These are phyloP conservation scores for Trypanosoma cruzi DNA, from an alignment of 208 protist genomes.

Conservation along the genomic window DNA sequence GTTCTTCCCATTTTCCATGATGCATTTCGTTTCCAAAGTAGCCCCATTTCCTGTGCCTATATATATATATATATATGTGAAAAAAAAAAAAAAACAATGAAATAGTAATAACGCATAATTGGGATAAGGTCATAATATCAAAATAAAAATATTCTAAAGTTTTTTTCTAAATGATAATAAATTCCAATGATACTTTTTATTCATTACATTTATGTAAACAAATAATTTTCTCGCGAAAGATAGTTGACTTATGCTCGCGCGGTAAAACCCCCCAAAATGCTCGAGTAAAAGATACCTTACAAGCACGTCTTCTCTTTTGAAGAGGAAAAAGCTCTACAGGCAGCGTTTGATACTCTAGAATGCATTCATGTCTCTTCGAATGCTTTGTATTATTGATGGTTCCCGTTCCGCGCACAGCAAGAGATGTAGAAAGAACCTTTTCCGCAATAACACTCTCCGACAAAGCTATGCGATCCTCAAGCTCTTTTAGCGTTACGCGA, in stretches of 20 bases:
- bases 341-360: neutral
- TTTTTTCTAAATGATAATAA: no score
- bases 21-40: no score
- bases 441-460: constrained; percentile 7
- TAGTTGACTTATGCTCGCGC: neutral
- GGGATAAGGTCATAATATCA: no score
- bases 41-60: no score
- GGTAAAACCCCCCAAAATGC: neutral
- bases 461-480: constrained; percentile 8
- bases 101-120: no score
- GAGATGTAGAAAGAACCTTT: neutral
- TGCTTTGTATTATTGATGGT: constrained; percentile 1
- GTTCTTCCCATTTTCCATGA: no score
- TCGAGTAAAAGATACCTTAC: neutral
- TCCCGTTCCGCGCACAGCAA: neutral
- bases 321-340: constrained; percentile 12
- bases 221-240: neutral
- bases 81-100: no score
- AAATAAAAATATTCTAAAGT: no score
- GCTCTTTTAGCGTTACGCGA: constrained; percentile 6
- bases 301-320: constrained; percentile 11
- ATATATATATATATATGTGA: no score
- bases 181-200: neutral
- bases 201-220: neutral
- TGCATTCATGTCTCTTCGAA: neutral